Evolutionary conservation across 1,284 basidiomycete species (phyloP).

Genomic region (Coriolopsis trogii): DNA sequence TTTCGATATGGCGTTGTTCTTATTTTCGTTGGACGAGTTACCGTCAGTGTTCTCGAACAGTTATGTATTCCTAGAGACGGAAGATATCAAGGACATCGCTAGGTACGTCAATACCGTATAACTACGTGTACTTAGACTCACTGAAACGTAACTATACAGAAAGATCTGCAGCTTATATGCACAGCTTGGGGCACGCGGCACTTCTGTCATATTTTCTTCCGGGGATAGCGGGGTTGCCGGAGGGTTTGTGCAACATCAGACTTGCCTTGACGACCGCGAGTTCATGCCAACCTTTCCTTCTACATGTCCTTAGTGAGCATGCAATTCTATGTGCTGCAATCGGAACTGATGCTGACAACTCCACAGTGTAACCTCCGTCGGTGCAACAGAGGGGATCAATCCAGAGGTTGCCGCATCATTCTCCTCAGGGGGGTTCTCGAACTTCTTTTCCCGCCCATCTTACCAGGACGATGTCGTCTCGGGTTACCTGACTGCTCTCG

Average conservation of each 20-base stretch:
- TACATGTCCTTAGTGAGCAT: constrained; percentile 47
- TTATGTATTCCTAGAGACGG: constrained; percentile 56
- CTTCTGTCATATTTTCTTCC: constrained; percentile 63
- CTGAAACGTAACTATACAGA: constrained; percentile 1
- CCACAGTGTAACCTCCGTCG: constrained; percentile 60
- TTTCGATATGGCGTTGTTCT: constrained; percentile 34
- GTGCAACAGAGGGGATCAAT: constrained; percentile 45
- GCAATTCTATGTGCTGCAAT: background rate
- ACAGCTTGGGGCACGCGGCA: constrained; percentile 59
- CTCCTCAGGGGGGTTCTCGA: constrained; percentile 42
- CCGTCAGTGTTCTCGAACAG: constrained; percentile 37
- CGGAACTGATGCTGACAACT: background rate
- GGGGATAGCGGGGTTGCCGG: constrained; percentile 63
- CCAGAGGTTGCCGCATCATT: constrained; percentile 51
- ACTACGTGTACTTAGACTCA: background rate
- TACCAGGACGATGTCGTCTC: constrained; percentile 14
- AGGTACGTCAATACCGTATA: constrained; percentile 47
- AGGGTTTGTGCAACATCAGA: constrained; percentile 50
- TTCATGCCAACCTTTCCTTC: constrained; percentile 75
- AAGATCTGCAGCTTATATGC: constrained; percentile 21
- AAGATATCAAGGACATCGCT: constrained; percentile 36
- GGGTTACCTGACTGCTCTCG: constrained; percentile 10
- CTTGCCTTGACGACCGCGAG: constrained; percentile 33
- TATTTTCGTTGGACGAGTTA: constrained; percentile 31
- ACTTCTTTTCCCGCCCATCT: constrained; percentile 15